Evolutionary conservation across 495 filamentous ascomycete species (phyloP), one percentile per base, ranked within the genome.

Genomic region (Delitschia confertaspora): DNA sequence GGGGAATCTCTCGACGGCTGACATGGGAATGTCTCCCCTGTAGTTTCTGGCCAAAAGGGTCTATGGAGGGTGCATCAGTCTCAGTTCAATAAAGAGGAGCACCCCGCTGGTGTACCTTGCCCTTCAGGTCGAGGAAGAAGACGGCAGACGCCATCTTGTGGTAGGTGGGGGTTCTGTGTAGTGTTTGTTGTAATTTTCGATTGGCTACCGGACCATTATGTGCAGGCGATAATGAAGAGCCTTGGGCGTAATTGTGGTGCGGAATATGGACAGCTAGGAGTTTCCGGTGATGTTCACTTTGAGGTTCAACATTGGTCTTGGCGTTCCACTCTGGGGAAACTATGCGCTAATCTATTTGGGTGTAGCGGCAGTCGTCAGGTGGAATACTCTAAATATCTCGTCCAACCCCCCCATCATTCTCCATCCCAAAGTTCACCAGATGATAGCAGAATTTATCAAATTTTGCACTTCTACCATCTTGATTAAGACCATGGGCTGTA

Each of bases 51-150:
- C 93, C 56, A 99, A 76, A 55, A 96, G 88, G 70, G 93, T 95
- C 87, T 94, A 62, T 14, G 8, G 6, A 24, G 33, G 33, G 39
- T 27, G 29, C 30, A 57, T 71, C 51, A 73, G 65, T 57, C 27
- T 10, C 6, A 16, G 37, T 32, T 33, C 22, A 24, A 36, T 35
- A 13, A 32, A 20, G 27, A 4, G 14, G 19, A 7, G 27, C 19
- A 33, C 16, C 37, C 16, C 37, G 45, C 24, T 36, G 56, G 41
- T 72, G 29, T 65, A 91, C 87, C 82, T 99, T 99, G 82, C 93
- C 93, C 83, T 99, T 99, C 41, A 99, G 74, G 66, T 99, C 93
- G 56, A 99, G 82, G 64, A 99, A 99, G 75, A 99, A 99, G 61
- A 99, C 62, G 31, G 93, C 93, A 40, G 93, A 99, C 51, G 91